These are phyloP conservation scores for Botryosphaeria dothidea DNA, from an alignment of 2,329 filamentous ascomycete species.

Conservation along the genomic window DNA sequence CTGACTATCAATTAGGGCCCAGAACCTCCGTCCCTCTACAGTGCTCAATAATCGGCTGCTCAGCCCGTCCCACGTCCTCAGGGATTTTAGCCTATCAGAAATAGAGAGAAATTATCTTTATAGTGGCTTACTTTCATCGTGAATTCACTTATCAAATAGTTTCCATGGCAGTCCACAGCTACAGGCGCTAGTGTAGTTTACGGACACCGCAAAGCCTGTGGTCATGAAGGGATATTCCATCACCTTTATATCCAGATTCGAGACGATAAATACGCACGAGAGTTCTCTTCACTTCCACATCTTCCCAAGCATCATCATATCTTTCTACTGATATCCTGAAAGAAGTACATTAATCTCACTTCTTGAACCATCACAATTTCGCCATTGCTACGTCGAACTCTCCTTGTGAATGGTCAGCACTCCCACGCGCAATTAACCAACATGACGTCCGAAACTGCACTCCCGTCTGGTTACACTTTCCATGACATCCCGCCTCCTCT, in stretches of 20 bases:
- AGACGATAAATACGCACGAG: neutral
- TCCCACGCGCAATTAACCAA: no score
- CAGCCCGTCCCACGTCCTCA: no score
- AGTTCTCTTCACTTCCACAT: no score
- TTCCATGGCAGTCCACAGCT: no score
- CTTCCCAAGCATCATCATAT: no score
- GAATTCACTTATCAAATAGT: no score
- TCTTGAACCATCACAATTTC: no score
- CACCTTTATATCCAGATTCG: neutral
- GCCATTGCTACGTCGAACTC: neutral
- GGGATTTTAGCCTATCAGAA: no score
- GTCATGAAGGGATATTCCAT: neutral
- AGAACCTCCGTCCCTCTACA: neutral
- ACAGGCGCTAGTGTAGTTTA: neutral
- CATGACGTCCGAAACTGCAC: neutral
- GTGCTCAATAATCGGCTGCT: neutral
- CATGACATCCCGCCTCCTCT: slow-evolving; percentile 37
- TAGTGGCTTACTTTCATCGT: no score
- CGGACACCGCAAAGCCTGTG: neutral
- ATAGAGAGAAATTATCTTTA: no score
- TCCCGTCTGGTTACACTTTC: slow-evolving; percentile 41
- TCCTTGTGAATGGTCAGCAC: no score
- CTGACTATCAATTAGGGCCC: neutral
- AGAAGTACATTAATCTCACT: neutral
- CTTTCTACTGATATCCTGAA: neutral